Evolutionary conservation across 257 asterid genomes (phyloP), one percentile per base, ranked within the genome.

Genomic region (Fraxinus americana): DNA sequence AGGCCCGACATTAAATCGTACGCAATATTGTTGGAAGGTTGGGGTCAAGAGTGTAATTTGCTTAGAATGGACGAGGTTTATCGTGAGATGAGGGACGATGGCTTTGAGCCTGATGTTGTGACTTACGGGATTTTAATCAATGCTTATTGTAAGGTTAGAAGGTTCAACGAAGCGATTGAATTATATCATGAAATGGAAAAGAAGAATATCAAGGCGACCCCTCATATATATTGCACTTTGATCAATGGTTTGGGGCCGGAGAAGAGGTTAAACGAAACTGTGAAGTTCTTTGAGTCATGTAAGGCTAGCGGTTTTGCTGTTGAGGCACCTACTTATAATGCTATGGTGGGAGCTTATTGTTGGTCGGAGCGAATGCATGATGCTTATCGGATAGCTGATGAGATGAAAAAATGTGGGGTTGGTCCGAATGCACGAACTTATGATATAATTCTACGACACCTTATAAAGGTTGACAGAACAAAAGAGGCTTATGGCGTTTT

Each of bases 291-390:
- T 70, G 83, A 89, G 81, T 43, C 90, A 61, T 90, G 83, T 71
- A 88, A 86, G 87, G 73, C 72, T 57, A 76, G 94, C 39, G 82
- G 85, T 71, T 84, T 77, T 36, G 80, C 69, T 21, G 80, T 86
- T 30, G 97, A 94, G 61, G 82, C 86, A 14, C 96, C 97, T 21
- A 92, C 95, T 36, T 94, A 87, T 70, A 94, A 94, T 25, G 90
- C 98, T 0, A 79, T 94, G 79, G 90, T 92, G 72, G 98, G 97
- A 43, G 94, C 98, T 41, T 94, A 89, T 84, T 94, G 98, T 76
- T 88, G 94, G 91, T 89, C 96, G 9, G 48, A 71, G 27, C 83
- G 84, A 63, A 86, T 89, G 67, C 72, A 82, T 2, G 94, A 92
- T 71, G 92, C 94, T 16, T 89, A 86, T 77, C 59, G 34, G 71